Percentiles rank a stretch among this genome's conserved stretches.
Conservation (phyloP, 192 early-diverging fungal genomes). For the Gamsiella multidivaricata region DNA sequence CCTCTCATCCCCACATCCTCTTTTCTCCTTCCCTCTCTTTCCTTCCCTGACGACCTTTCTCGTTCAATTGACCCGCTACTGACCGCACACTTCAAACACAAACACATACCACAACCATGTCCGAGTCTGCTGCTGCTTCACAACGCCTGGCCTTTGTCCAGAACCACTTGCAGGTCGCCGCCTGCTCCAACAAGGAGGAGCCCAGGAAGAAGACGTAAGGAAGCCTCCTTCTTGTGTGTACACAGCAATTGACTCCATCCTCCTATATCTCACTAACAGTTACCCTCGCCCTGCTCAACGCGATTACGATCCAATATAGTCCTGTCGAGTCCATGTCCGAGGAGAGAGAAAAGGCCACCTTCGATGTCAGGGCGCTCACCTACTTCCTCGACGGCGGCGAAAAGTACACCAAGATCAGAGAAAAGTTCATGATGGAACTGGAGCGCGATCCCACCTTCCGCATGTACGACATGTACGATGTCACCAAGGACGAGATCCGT, state of each 20-base stretch:
- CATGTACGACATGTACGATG: constrained; percentile 83
- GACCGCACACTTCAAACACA: no score
- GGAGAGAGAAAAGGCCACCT: constrained; percentile 81
- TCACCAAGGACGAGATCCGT: constrained; percentile 79
- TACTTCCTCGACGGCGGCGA: constrained; percentile 86
- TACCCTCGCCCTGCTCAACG: background rate
- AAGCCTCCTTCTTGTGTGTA: background rate
- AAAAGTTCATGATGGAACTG: constrained; percentile 86
- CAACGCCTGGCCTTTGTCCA: constrained; percentile 48
- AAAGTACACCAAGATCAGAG: constrained; percentile 63
- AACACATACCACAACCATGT: constrained; percentile 23
- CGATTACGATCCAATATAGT: constrained; percentile 1
- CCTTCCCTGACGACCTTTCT: no score
- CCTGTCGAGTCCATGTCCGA: constrained; percentile 64
- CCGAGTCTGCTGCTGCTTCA: constrained; percentile 34
- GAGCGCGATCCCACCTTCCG: constrained; percentile 87
- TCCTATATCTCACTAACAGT: background rate
- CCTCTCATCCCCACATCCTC: no score
- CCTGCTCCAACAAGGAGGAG: constrained; percentile 40
- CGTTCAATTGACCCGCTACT: no score
- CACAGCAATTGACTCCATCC: background rate
- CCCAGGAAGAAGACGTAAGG: constrained; percentile 50
- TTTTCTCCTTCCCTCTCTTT: no score
- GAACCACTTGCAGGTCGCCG: constrained; percentile 46
- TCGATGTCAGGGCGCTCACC: constrained; percentile 83